Conservation (phyloP, 805 yeast species). For the Saccharomycodes ludwigii region DNA sequence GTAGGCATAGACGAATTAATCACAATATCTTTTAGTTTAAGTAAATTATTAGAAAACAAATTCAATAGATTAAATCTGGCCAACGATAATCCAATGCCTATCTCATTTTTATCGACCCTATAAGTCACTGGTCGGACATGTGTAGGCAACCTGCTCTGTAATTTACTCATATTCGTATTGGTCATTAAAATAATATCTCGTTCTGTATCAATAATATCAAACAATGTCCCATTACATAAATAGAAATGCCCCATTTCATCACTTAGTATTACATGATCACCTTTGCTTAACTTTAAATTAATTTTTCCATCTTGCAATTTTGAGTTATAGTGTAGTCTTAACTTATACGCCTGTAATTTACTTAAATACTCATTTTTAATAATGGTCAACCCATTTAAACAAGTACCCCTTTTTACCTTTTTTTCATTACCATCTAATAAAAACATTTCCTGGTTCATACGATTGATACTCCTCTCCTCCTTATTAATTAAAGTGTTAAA, state of each 20-base stretch:
- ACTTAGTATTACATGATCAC: conserved; percentile 62
- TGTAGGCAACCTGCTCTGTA: conserved; percentile 9
- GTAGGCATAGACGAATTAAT: conserved; percentile 1
- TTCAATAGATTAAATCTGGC: conserved; percentile 69
- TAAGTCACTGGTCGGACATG: conserved; percentile 23
- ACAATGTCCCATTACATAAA: conserved; percentile 50
- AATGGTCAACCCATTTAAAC: conserved; percentile 40
- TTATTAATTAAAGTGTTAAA: conserved; percentile 41
- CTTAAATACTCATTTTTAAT: conserved; percentile 14
- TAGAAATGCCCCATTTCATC: conserved; percentile 74
- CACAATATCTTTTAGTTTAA: conserved; percentile 3
- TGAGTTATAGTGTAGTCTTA: conserved; percentile 29
- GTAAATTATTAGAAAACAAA: conserved; percentile 31
- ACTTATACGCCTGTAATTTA: conserved; percentile 11
- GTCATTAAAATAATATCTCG: conserved; percentile 36
- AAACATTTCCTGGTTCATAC: conserved; percentile 46
- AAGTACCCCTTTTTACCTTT: conserved; percentile 47
- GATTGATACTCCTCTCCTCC: conserved; percentile 36
- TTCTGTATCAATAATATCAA: conserved; percentile 33
- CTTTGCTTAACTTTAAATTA: conserved; percentile 34
- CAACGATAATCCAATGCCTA: conserved; percentile 58
- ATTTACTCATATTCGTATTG: conserved; percentile 10
- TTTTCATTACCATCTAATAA: conserved; percentile 42
- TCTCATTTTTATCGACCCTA: conserved; percentile 72
- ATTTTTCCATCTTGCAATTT: conserved; percentile 28